Evolutionary conservation across 2,329 filamentous ascomycete genomes (phyloP), one percentile per base, ranked within the genome.

Genomic region (Sporothrix luriei): DNA sequence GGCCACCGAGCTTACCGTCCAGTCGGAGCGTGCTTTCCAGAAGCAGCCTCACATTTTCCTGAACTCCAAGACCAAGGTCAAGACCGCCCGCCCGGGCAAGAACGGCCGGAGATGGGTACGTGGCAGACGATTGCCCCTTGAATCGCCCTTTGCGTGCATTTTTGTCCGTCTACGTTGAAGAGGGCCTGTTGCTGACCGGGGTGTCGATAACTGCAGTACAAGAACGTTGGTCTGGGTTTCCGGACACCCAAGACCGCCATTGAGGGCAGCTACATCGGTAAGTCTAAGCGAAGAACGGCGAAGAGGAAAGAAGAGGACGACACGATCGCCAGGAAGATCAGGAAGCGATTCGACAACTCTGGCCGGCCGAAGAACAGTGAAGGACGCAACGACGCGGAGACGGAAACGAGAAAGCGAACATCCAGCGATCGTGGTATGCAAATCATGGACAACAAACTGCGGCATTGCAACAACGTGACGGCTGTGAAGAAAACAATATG

Each of bases 1-100:
- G 93, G 93, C 93, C 83, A 97, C 93, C 89, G 93, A 97, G 88
- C 89, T 97, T 87, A 97, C 93, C 84, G 95, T 99, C 85, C 95
- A 99, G 91, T 96, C 93, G 83, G 95, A 99, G 91, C 94, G 95
- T 88, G 95, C 95, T 89, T 99, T 92, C 92, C 95, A 98, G 87
- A 99, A 99, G 91, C 94, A 99, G 90, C 95, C 95, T 84, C 95
- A 99, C 86, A 97, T 99, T 89, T 99, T 98, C 92, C 90, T 92
- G 81, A 97, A 98, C 91, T 88, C 91, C 82, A 99, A 99, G 91
- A 86, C 87, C 83, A 93, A 93, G 88, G 85, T 89, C 82, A 90
- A 91, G 85, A 92, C 91, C 82, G 86, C 86, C 84, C 90, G 90
- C 83, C 91, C 91, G 79, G 93, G 93, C 83, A 96, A 97, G 90